Evolutionary conservation across 805 yeast species (phyloP).

Genomic region (Wickerhamomyces sydowiorum): DNA sequence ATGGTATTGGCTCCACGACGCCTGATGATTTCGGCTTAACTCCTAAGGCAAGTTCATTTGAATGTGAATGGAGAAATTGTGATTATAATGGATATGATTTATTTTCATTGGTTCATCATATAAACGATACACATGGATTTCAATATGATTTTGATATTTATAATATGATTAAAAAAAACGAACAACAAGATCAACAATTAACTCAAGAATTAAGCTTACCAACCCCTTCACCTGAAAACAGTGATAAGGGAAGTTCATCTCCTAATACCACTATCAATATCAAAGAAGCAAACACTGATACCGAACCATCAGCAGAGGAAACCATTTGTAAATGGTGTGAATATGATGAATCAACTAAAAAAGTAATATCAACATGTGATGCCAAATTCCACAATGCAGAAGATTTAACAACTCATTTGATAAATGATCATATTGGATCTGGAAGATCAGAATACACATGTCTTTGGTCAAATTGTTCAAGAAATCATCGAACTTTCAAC

Average conservation of each 20-base stretch:
- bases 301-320: constrained; percentile 5
- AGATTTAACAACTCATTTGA: constrained; percentile 67
- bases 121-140: constrained; percentile 41
- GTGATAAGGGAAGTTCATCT: neutral
- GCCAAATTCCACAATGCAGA: constrained; percentile 44
- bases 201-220: neutral
- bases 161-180: constrained; percentile 6
- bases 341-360: constrained; percentile 3
- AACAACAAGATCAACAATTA: constrained; percentile 2
- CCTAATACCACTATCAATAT: neutral
- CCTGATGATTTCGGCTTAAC: too few species aligned
- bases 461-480: constrained; percentile 71
- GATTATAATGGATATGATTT: constrained; percentile 48
- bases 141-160: constrained; percentile 24
- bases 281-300: neutral
- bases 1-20: too few species aligned
- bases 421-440: constrained; percentile 61
- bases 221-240: constrained; percentile 2
- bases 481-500: constrained; percentile 54
- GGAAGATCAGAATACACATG: constrained; percentile 71
- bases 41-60: constrained; percentile 5
- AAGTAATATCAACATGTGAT: constrained; percentile 34
- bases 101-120: constrained; percentile 52
- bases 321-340: constrained; percentile 20
- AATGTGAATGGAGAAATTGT: constrained; percentile 79